Base-by-base conservation (phyloP, 805 yeast species). In the Torulaspora gathmanii region DNA sequence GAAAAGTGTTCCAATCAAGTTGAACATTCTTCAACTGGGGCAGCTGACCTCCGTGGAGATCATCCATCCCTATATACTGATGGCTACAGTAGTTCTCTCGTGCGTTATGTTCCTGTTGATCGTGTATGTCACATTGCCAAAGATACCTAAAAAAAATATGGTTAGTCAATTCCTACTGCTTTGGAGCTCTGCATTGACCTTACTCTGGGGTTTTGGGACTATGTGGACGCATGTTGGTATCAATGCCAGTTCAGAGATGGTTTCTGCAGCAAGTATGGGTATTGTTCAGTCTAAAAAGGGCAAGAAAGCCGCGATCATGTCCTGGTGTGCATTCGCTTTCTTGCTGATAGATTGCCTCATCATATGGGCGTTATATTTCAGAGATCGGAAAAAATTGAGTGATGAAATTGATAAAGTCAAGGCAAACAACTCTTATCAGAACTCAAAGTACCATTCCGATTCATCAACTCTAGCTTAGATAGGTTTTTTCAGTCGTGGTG, bases 191-290 rank as follows among this genome's bases (percentile, higher is more conserved):
- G 47, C 66, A 0, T 52, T 70, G 37, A 67, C 71, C 4, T 57
- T 80, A 3, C 34, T 80, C 2, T 80, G 85, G 83, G 86, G 84
- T 0, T 62, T 80, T 23, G 85, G 85, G 2, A 70, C 85, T 0
- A 79, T 81, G 76, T 73, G 84, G 69, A 73, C 74, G 40, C 80
- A 78, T 53, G 78, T 80, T 40, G 83, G 83, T 0, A 70, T 72
- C 0, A 67, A 66, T 30, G 65, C 81, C 2, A 71, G 76, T 4
- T 53, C 57, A 6, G 52, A 58, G n/a, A 56, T 80, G 26, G 70
- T 78, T 0, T 71, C 73, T 2, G 61, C 68, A 1, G 71, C 83
- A 10, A 77, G 83, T 15, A 70, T 80, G 74, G 65, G 70, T 0
- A 69, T 77, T 10, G 58, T 82, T 0, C 45, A 57, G 10, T 77